These are phyloP conservation scores for Hypomyces perniciosus DNA, from an alignment of 2,329 filamentous ascomycete species.

Conservation along the genomic window DNA sequence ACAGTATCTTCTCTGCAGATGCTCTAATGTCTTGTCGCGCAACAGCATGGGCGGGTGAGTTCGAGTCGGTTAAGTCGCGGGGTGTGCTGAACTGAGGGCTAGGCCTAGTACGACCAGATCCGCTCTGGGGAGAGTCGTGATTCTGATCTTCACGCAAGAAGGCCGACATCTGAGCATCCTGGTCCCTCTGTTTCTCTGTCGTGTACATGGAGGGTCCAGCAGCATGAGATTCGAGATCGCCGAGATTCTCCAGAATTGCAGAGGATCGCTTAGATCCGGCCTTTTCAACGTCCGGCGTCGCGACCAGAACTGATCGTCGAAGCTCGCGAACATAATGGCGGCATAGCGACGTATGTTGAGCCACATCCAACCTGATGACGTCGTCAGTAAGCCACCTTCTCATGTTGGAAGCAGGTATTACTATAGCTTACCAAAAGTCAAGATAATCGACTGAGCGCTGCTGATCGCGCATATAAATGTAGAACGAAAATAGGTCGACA, in stretches of 20 bases:
- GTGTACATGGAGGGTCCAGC: constrained; percentile 58
- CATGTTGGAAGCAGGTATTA: not conserved
- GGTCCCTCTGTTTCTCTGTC: constrained; percentile 66
- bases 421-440: constrained; percentile 77
- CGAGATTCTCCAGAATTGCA: constrained; percentile 65
- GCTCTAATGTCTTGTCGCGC: constrained; percentile 85
- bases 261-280: constrained; percentile 79
- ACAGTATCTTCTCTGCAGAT: constrained; percentile 97
- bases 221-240: constrained; percentile 56
- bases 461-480: constrained; percentile 99
- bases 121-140: constrained; percentile 51
- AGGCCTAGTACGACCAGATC: constrained; percentile 37
- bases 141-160: constrained; percentile 67
- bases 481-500: constrained; percentile 96
- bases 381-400: constrained; percentile 8
- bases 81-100: constrained; percentile 56
- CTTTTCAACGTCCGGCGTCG: constrained; percentile 85
- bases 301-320: constrained; percentile 84
- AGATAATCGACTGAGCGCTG: constrained; percentile 96
- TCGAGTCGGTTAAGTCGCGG: constrained; percentile 64
- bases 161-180: constrained; percentile 85
- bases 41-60: constrained; percentile 77
- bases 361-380: constrained; percentile 85
- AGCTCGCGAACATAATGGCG: constrained; percentile 96
- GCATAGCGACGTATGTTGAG: constrained; percentile 96